phyloP scores from a whole-genome alignment of 2,329 filamentous ascomycete genomes.

The Amauroascus verrucosus region DNA sequence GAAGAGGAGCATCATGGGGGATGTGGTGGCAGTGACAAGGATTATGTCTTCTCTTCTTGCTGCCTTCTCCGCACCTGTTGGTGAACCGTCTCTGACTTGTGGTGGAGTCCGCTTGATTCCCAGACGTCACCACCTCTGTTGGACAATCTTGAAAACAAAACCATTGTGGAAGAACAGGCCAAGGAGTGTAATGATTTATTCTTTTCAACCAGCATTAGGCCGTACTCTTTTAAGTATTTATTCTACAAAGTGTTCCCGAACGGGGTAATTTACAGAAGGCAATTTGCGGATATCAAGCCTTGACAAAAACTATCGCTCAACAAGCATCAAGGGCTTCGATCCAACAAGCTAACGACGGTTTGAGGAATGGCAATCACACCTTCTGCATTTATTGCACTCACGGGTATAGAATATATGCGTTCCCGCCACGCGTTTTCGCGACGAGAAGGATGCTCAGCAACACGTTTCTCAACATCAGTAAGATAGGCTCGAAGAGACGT shows the following conservation, averaged over 20 bases:
- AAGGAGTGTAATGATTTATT: too few species aligned
- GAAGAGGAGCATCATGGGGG: neutral
- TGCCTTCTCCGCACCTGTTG: neutral
- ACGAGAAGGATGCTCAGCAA: conserved; percentile 65
- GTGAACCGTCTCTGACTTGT: neutral
- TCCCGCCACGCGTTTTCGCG: conserved; percentile 51
- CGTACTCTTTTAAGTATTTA: too few species aligned
- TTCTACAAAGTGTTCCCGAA: too few species aligned
- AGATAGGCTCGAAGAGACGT: conserved; percentile 59
- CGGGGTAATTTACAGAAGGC: too few species aligned
- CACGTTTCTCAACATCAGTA: conserved; percentile 51
- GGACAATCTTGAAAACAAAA: too few species aligned
- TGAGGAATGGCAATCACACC: conserved; percentile 54
- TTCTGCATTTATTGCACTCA: conserved; percentile 81
- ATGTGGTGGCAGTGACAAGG: conserved; percentile 4
- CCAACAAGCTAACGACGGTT: conserved; percentile 34
- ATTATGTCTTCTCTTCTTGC: neutral
- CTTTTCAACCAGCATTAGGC: too few species aligned
- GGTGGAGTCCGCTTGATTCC: neutral
- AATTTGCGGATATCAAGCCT: too few species aligned
- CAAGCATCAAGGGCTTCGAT: conserved; percentile 17
- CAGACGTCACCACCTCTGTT: too few species aligned
- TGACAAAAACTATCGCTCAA: too few species aligned
- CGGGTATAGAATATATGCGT: conserved; percentile 58
- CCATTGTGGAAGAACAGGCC: too few species aligned